A percentile compares a stretch with the other conserved stretches of the same genome.
These are phyloP conservation scores for Lachnellula willkommii DNA, from an alignment of 2,329 filamentous ascomycete genomes.

Conservation along the genomic window DNA sequence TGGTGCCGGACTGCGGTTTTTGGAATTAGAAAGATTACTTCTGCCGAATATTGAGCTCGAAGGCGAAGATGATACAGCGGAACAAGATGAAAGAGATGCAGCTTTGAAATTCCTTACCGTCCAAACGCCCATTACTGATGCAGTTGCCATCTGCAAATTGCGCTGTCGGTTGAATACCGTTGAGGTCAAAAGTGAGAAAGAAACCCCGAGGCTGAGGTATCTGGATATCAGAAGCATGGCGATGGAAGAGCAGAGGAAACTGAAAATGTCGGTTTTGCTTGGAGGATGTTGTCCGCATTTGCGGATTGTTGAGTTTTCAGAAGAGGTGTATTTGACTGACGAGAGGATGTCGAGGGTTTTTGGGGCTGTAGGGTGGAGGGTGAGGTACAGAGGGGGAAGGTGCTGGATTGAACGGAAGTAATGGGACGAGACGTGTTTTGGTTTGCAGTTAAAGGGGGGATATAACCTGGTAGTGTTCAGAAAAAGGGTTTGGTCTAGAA, in stretches of 20 bases:
- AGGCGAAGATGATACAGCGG: background rate
- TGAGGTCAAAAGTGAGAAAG: background rate
- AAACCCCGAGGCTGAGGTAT: background rate
- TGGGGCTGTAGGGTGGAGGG: constrained; percentile 6
- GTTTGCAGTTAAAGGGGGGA: too few species aligned
- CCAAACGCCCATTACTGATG: background rate
- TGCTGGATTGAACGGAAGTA: constrained; percentile 3
- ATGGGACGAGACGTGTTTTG: background rate
- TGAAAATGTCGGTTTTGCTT: constrained; percentile 1
- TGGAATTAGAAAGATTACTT: constrained; percentile 1
- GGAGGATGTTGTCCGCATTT: background rate
- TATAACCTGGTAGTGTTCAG: too few species aligned
- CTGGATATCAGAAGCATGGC: constrained; percentile 4
- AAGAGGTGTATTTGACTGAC: background rate
- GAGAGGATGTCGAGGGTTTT: constrained; percentile 2
- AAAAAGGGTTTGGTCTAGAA: too few species aligned
- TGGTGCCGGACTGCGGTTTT: background rate
- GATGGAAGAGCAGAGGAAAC: constrained; percentile 4
- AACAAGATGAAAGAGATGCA: background rate
- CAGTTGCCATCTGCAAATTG: constrained; percentile 6
- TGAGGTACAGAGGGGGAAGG: background rate
- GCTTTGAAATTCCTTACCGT: background rate
- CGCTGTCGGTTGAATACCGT: constrained; percentile 1
- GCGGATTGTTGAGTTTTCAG: constrained; percentile 3
- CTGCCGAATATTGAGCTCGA: background rate